Evolutionary conservation across 495 filamentous ascomycete genomes (phyloP), one percentile per base, ranked within the genome.

Genomic region (Xylona heveae): DNA sequence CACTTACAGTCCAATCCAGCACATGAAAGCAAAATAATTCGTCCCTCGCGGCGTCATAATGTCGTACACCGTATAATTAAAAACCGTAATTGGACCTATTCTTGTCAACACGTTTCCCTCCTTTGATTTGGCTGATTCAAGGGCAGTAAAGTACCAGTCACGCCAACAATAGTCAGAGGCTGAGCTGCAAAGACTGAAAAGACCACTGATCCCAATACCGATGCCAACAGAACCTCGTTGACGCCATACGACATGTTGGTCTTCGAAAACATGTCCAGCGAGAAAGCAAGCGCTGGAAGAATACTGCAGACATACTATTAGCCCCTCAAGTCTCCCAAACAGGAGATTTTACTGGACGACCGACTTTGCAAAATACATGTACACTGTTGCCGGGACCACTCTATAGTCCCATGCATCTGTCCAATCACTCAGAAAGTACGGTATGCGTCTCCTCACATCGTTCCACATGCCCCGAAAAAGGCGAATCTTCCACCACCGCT

Each of bases 301-400:
- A 84, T 78, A 57, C 78, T 84, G 43, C 8, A 20, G 19, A 48
- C 41, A 28, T 26, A 39, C 19, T 31, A 30, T n/a, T 6, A 24
- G 27, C n/a, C 17, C 19, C 21, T 34, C 20, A 6, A 6, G 21
- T 27, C 5, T 30, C 14, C 16, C 1, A 14, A 5, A 24, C n/a
- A 20, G 3, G 15, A 24, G 41, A 16, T 21, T n/a, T 15, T 38
- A 9, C 26, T 6, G 19, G 28, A 14, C 13, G 4, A 43, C 68
- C 44, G 57, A 82, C 78, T 84, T 84, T 17, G 77, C 79, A 59
- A 84, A 85, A 53, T 81, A 85, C 77, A 83, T 88, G 51, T 83
- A 83, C 28, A 88, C 59, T 25, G 78, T 82, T 17, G 73, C 74
- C 21, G 79, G 76, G 18, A 88, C 58, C 23, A 82, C 72, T 21